These are phyloP conservation scores for Gracilaria caudata DNA, from an alignment of 23 red algal genomes.

Conservation along the genomic window DNA sequence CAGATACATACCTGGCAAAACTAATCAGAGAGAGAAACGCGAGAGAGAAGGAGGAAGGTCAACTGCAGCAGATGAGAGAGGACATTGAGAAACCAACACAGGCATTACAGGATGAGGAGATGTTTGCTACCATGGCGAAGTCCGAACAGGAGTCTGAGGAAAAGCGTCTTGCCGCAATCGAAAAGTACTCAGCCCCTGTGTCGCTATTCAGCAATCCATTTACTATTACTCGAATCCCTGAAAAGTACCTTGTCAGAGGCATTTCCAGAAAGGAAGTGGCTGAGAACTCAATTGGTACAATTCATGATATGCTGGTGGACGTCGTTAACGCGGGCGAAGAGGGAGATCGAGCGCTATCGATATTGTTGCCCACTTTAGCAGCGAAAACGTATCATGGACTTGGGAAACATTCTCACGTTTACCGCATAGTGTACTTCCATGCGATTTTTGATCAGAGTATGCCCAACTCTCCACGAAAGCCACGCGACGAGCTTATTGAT, in stretches of 20 bases:
- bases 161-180: not conserved
- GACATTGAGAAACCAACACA: slow-evolving; percentile 10
- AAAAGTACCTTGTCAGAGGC: slow-evolving; percentile 14
- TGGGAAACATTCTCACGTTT: not conserved
- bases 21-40: slow-evolving; percentile 8
- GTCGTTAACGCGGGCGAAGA: slow-evolving; percentile 11
- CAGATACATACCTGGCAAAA: slow-evolving; percentile 7
- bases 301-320: slow-evolving; percentile 45
- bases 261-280: not conserved
- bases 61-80: slow-evolving; percentile 43
- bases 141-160: slow-evolving; percentile 26
- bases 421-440: slow-evolving; percentile 10
- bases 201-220: slow-evolving; percentile 30
- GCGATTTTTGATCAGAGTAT: slow-evolving; percentile 19
- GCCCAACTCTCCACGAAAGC: not conserved
- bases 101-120: slow-evolving; percentile 11
- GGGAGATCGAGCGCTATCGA: slow-evolving; percentile 8
- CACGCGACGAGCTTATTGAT: slow-evolving; percentile 25
- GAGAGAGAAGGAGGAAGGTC: slow-evolving; percentile 10
- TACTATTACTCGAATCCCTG: slow-evolving; percentile 13
- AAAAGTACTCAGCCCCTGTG: slow-evolving; percentile 51
- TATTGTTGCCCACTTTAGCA: slow-evolving; percentile 16
- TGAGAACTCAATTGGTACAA: not conserved
- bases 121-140: slow-evolving; percentile 31
- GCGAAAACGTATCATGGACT: not conserved